Conservation (phyloP, 306 rosid genomes). For the Bauhinia variegata region DNA sequence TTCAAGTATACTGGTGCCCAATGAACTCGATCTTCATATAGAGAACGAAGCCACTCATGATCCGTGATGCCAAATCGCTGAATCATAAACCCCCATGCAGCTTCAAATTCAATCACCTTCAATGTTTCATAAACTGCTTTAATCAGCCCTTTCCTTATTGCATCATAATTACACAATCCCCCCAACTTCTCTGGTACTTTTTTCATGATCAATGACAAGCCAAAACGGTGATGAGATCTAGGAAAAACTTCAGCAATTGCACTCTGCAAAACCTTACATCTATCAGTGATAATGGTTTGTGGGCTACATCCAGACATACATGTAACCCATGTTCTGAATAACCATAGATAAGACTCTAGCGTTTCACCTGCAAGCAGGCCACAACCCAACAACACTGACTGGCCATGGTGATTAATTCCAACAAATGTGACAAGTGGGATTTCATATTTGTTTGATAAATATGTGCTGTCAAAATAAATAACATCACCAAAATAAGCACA, state of each 20-base stretch:
- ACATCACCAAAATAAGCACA: conserved; percentile 83
- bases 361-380: conserved; percentile 88
- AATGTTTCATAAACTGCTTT: conserved; percentile 82
- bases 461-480: conserved; percentile 71
- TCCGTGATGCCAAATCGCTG: conserved; percentile 73
- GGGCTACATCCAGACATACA: conserved; percentile 69
- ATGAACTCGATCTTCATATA: conserved; percentile 76
- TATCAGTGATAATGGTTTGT: conserved; percentile 79
- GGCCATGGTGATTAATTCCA: conserved; percentile 90
- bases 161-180: conserved; percentile 80
- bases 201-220: conserved; percentile 84
- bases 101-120: conserved; percentile 89
- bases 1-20: conserved; percentile 89
- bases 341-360: conserved; percentile 72
- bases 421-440: conserved; percentile 88
- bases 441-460: conserved; percentile 79
- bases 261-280: conserved; percentile 72
- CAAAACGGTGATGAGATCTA: conserved; percentile 72
- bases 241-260: conserved; percentile 75
- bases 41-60: conserved; percentile 86
- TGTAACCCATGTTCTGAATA: conserved; percentile 80
- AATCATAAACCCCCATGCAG: conserved; percentile 85
- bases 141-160: conserved; percentile 66
- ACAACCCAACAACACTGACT: conserved; percentile 79
- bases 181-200: conserved; percentile 89